Conservation (phyloP, 2,329 filamentous ascomycete species). For the Aaosphaeria arxii region DNA sequence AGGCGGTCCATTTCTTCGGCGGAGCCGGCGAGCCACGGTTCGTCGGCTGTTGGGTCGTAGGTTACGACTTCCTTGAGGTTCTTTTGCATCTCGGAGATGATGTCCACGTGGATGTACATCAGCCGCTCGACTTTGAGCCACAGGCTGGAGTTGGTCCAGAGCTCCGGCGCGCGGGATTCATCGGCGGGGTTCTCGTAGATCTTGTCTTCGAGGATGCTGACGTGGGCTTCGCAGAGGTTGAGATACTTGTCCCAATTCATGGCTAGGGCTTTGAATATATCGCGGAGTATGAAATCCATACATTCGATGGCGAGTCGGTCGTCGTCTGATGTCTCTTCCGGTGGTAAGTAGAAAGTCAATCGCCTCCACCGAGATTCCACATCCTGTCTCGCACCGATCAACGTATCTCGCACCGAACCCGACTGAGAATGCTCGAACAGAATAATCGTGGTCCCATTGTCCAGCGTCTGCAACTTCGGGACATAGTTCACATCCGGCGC, state of each 20-base stretch:
- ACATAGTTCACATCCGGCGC: constrained; percentile 30
- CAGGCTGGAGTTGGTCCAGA: constrained; percentile 50
- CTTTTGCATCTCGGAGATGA: constrained; percentile 45
- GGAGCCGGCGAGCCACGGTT: constrained; percentile 41
- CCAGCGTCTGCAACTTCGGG: constrained; percentile 43
- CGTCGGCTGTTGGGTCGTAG: constrained; percentile 24
- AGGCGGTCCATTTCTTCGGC: constrained; percentile 45
- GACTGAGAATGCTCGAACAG: constrained; percentile 53
- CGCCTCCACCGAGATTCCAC: constrained; percentile 54
- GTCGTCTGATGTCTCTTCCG: constrained; percentile 43
- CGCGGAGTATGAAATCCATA: constrained; percentile 49
- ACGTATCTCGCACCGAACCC: constrained; percentile 46
- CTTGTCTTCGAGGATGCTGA: constrained; percentile 49
- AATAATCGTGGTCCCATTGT: constrained; percentile 51
- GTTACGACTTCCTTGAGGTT: constrained; percentile 35
- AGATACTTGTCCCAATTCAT: constrained; percentile 48
- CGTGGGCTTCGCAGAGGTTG: constrained; percentile 46
- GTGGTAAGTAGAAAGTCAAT: constrained; percentile 49
- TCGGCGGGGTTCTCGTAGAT: constrained; percentile 55
- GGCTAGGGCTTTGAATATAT: constrained; percentile 49
- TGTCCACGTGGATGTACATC: constrained; percentile 49
- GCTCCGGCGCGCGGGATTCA: constrained; percentile 50
- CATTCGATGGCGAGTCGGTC: constrained; percentile 46
- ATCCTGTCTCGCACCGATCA: constrained; percentile 49
- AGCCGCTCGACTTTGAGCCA: constrained; percentile 55